Percentiles rank a stretch among this genome's conserved stretches.
These are phyloP conservation scores for Coemansia sp. DNA, from an alignment of 192 early-diverging fungal genomes.

Conservation along the genomic window DNA sequence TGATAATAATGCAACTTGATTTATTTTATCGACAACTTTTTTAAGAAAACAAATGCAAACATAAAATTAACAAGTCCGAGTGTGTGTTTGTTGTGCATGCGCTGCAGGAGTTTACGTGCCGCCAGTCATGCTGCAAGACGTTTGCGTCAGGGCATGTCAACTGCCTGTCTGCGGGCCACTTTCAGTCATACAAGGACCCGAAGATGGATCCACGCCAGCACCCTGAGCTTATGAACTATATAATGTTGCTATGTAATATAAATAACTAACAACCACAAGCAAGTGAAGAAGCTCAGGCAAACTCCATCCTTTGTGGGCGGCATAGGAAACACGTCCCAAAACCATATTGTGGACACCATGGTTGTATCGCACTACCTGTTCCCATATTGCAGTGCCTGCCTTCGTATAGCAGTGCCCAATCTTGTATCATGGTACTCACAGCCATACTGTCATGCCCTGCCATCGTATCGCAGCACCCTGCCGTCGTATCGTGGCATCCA, in stretches of 20 bases:
- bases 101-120: slow-evolving; percentile 65
- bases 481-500: no score
- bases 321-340: no score
- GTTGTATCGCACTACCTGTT: no score
- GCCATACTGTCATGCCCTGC: no score
- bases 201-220: slow-evolving; percentile 38
- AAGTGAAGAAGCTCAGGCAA: slow-evolving; percentile 59
- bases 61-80: slow-evolving; percentile 56
- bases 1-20: background rate
- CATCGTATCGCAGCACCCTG: no score
- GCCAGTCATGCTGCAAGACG: slow-evolving; percentile 63
- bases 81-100: slow-evolving; percentile 61
- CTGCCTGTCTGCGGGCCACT: slow-evolving; percentile 61
- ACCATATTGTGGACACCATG: no score
- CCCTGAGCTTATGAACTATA: slow-evolving; percentile 68
- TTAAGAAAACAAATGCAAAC: background rate
- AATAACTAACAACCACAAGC: no score
- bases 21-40: background rate
- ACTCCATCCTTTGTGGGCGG: no score
- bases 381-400: no score
- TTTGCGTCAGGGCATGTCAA: slow-evolving; percentile 82
- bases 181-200: slow-evolving; percentile 52
- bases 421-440: no score
- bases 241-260: no score
- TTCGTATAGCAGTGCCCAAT: no score